These are phyloP conservation scores for Candida loeiensis DNA, from an alignment of 805 yeast genomes.

Conservation along the genomic window DNA sequence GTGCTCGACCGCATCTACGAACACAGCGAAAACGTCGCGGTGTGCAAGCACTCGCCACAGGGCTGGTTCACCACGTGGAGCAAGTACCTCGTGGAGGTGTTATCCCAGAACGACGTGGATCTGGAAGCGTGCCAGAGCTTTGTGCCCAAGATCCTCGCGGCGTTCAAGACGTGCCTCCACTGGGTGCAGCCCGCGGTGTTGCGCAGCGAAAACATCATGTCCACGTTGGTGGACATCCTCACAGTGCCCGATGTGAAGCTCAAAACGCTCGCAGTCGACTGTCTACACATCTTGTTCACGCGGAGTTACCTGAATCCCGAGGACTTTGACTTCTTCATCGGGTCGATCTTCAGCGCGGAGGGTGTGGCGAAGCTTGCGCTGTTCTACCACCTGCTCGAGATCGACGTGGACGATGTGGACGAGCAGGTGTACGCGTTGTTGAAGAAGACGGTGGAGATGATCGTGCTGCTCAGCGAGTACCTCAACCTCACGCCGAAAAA, in stretches of 20 bases:
- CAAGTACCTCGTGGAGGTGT: constrained; percentile 30
- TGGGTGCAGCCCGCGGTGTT: constrained; percentile 85
- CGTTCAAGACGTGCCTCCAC: constrained; percentile 83
- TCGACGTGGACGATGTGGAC: constrained; percentile 68
- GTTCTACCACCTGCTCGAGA: constrained; percentile 59
- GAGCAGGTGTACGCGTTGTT: constrained; percentile 76
- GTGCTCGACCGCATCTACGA: constrained; percentile 63
- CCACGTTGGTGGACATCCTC: constrained; percentile 58
- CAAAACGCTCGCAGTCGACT: constrained; percentile 82
- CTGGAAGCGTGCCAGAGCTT: constrained; percentile 37
- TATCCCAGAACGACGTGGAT: constrained; percentile 27
- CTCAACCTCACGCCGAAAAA: constrained; percentile 48
- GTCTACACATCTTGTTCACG: constrained; percentile 83
- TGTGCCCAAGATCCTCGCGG: constrained; percentile 67
- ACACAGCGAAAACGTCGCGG: constrained; percentile 56
- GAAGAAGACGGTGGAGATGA: constrained; percentile 90
- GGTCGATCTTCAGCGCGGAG: constrained; percentile 67
- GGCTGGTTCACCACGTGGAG: constrained; percentile 90
- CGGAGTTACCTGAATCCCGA: constrained; percentile 61
- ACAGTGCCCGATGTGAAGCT: constrained; percentile 59
- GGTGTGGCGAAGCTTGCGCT: constrained; percentile 68
- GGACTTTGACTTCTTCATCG: constrained; percentile 77
- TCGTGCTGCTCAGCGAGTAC: constrained; percentile 80
- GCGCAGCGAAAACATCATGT: constrained; percentile 60
- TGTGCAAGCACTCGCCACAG: constrained; percentile 63